A percentile compares a stretch with the other conserved stretches of the same genome.
Evolutionary conservation across 2,329 filamentous ascomycete genomes (phyloP).

Genomic region (Scytalidium sp.): DNA sequence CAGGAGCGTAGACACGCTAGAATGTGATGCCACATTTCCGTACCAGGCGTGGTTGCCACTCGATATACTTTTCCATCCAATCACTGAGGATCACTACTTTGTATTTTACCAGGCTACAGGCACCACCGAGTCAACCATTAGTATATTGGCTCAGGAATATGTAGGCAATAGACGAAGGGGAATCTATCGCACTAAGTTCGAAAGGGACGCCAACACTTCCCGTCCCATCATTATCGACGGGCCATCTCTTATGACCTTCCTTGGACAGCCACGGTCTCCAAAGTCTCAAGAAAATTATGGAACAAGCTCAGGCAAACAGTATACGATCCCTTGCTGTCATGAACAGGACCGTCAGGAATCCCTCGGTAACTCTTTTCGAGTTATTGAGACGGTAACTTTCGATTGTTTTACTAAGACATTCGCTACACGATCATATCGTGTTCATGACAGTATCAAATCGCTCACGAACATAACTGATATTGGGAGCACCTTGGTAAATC

Average conservation of each 20-base stretch:
- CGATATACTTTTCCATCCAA: conserved; percentile 3
- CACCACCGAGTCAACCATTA: not conserved
- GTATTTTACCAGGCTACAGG: not conserved
- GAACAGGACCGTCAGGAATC: not conserved
- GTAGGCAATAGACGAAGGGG: not conserved
- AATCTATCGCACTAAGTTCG: not conserved
- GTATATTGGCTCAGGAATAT: conserved; percentile 4
- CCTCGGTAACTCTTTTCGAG: not conserved
- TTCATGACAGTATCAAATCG: not conserved
- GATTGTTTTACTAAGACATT: conserved; percentile 8
- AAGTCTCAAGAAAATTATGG: not conserved
- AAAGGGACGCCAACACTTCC: not conserved
- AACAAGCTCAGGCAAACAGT: not conserved
- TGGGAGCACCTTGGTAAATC: not conserved
- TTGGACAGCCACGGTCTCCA: not conserved
- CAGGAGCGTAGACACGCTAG: conserved; percentile 3
- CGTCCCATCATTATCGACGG: not conserved
- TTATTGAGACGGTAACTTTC: conserved; percentile 6
- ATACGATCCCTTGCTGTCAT: not conserved
- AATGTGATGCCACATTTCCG: not conserved
- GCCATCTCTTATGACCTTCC: not conserved
- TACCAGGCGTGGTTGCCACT: not conserved
- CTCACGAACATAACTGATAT: not conserved
- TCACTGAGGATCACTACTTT: conserved; percentile 1
- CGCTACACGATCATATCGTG: conserved; percentile 4